phyloP scores from a whole-genome alignment of 306 rosid genomes.

The Quercus aquifolioides region DNA sequence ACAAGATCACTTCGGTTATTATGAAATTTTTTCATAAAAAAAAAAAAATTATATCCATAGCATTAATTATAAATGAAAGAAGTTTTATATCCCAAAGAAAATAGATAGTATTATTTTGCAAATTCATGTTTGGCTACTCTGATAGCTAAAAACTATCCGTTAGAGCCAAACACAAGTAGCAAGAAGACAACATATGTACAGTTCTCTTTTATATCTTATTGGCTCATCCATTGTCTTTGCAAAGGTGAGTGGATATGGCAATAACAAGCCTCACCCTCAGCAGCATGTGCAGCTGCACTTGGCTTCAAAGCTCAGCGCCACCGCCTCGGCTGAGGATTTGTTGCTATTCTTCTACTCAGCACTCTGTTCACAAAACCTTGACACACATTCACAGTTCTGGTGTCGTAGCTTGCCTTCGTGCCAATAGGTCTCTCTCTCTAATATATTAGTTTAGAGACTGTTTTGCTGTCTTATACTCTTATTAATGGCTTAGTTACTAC shows the following conservation, averaged over 20 bases:
- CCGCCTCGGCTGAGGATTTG: conserved; percentile 24
- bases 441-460: not conserved
- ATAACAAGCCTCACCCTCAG: conserved; percentile 3
- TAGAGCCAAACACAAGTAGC: no score
- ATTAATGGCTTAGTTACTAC: conserved; percentile 5
- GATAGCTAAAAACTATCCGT: no score
- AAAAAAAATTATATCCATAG: no score
- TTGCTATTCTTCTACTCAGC: conserved; percentile 41
- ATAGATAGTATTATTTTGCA: no score
- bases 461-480: not conserved
- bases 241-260: conserved; percentile 18
- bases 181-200: no score
- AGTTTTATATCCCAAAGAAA: no score
- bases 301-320: not conserved
- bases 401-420: conserved; percentile 91
- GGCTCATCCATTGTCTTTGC: no score
- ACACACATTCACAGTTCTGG: conserved; percentile 54
- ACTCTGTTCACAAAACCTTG: conserved; percentile 41
- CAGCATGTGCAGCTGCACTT: conserved; percentile 2
- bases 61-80: no score
- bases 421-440: conserved; percentile 46
- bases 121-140: no score
- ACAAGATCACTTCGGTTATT: no score
- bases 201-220: no score
- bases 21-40: no score